These are phyloP conservation scores for Talaromyces islandicus DNA, from an alignment of 2,329 filamentous ascomycete species.

Conservation along the genomic window DNA sequence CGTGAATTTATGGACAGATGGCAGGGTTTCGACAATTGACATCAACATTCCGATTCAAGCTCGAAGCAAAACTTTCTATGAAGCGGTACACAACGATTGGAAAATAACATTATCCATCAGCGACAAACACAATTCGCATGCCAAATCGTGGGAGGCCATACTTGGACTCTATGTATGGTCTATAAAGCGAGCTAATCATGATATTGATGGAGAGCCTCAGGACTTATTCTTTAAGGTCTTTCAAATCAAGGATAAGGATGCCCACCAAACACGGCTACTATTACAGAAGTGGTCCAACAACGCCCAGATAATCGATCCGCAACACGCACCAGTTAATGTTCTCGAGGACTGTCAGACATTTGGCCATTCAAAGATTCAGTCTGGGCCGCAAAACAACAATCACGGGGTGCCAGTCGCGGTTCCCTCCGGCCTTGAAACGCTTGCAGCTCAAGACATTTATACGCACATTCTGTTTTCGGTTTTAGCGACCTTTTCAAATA, in stretches of 20 bases:
- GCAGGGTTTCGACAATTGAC: not conserved
- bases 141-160: not conserved
- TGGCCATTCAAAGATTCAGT: not conserved
- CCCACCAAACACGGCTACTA: not conserved
- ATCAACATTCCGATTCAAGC: constrained; percentile 1
- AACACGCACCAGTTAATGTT: not conserved
- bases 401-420: not conserved
- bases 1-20: not conserved
- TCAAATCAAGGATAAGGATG: not conserved
- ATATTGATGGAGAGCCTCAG: not conserved
- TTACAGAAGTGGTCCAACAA: not conserved
- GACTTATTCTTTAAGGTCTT: not conserved
- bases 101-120: not conserved
- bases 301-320: not conserved
- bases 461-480: constrained; percentile 2
- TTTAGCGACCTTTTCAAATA: not conserved
- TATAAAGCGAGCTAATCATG: not conserved
- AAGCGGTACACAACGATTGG: not conserved
- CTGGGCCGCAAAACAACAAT: not conserved
- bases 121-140: not conserved
- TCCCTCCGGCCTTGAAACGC: not conserved
- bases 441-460: constrained; percentile 9
- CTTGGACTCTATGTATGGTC: not conserved
- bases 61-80: not conserved
- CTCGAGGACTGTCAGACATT: constrained; percentile 3